Percentiles rank a stretch among this genome's conserved stretches.
phyloP scores from a whole-genome alignment of 2,329 filamentous ascomycete genomes.

The Xylaria sp. region DNA sequence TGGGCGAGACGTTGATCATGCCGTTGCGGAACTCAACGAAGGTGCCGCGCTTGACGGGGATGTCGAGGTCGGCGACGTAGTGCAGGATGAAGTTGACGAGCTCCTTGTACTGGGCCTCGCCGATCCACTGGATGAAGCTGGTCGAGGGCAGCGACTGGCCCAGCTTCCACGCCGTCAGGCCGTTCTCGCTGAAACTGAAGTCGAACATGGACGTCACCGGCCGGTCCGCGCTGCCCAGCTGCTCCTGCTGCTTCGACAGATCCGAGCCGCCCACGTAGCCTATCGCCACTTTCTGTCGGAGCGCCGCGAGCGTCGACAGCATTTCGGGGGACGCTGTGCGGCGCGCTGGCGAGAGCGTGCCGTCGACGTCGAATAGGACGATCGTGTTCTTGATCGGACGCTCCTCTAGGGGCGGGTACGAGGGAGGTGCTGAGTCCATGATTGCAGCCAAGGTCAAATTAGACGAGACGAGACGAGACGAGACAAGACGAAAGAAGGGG shows the following conservation, averaged over 20 bases:
- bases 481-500: no score
- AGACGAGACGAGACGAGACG: neutral
- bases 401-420: conserved; percentile 80
- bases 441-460: neutral
- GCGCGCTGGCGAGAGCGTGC: conserved; percentile 86
- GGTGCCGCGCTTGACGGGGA: conserved; percentile 85
- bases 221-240: conserved; percentile 76
- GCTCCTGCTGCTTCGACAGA: conserved; percentile 94
- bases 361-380: conserved; percentile 95
- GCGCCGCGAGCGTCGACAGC: conserved; percentile 78
- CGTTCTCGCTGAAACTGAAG: conserved; percentile 98
- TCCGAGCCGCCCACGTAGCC: conserved; percentile 95
- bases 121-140: conserved; percentile 92
- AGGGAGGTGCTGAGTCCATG: conserved; percentile 57
- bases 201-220: conserved; percentile 91
- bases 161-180: conserved; percentile 87
- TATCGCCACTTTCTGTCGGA: conserved; percentile 89
- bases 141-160: conserved; percentile 79
- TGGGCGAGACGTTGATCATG: conserved; percentile 87
- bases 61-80: conserved; percentile 85
- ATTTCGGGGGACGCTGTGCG: conserved; percentile 81
- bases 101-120: conserved; percentile 84
- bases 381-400: conserved; percentile 94
- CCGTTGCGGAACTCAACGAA: conserved; percentile 91
- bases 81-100: conserved; percentile 80